phyloP scores from a whole-genome alignment of 768 basidiomycete species.

The Obba rivulosa region DNA sequence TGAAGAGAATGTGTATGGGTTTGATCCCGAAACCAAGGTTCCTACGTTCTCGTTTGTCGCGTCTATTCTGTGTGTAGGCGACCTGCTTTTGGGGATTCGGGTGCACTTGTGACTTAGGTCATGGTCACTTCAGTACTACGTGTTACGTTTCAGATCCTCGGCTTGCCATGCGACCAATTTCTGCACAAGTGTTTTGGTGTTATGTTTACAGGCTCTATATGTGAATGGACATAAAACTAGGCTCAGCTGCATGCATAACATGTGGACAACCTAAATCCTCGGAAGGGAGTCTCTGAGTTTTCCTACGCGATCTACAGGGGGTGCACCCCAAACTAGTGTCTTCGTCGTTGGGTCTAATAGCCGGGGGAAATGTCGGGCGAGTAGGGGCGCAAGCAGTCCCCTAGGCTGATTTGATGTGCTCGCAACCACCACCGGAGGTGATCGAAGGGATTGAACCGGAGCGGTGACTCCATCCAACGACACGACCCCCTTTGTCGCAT shows the following conservation, averaged over 20 bases:
- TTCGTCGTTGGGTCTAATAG: constrained; percentile 57
- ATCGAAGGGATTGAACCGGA: no score
- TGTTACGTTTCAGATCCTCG: constrained; percentile 5
- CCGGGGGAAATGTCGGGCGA: constrained; percentile 42
- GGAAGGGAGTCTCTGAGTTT: constrained; percentile 29
- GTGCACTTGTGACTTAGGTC: no score
- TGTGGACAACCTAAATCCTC: neutral
- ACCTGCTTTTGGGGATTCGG: no score
- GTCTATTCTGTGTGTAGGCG: no score
- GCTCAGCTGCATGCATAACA: constrained; percentile 5
- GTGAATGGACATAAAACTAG: constrained; percentile 8
- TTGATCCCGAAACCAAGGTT: neutral
- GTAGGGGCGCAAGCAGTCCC: constrained; percentile 40
- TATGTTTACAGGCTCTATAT: constrained; percentile 4
- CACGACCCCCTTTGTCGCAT: constrained; percentile 15
- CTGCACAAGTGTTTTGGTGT: neutral
- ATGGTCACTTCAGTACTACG: no score
- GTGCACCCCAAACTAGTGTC: constrained; percentile 71
- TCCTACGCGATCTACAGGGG: constrained; percentile 58
- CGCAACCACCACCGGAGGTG: neutral
- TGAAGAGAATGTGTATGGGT: constrained; percentile 54
- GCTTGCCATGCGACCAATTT: constrained; percentile 1
- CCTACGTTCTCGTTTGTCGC: neutral
- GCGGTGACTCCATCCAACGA: neutral
- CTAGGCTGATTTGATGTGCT: constrained; percentile 14